phyloP scores from a whole-genome alignment of 768 basidiomycete species.

The Tremella mesenterica region DNA sequence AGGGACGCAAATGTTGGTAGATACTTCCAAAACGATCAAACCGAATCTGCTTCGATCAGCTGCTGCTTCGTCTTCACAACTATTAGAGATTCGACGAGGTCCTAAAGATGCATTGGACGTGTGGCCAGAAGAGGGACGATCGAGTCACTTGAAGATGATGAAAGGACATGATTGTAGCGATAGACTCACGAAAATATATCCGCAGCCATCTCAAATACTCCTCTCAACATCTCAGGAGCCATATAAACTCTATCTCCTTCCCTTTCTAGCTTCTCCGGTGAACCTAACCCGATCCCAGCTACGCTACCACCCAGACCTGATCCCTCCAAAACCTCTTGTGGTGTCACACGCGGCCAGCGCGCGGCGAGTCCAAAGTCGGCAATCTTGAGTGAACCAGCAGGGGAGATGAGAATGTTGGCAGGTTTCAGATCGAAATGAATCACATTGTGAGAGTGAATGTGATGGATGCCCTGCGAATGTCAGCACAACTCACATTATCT shows the following conservation, averaged over 20 bases:
- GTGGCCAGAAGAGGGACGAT: neutral
- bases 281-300: neutral
- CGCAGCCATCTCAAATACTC: slow-evolving; percentile 81
- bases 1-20: slow-evolving; percentile 91
- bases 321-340: slow-evolving; percentile 40
- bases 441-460: slow-evolving; percentile 80
- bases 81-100: neutral
- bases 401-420: slow-evolving; percentile 87
- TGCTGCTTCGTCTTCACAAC: slow-evolving; percentile 4
- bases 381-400: slow-evolving; percentile 83
- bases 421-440: slow-evolving; percentile 97
- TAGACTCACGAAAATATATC: slow-evolving; percentile 85
- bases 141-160: too few species aligned
- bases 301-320: slow-evolving; percentile 36
- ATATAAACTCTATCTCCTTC: slow-evolving; percentile 97
- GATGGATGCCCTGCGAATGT: slow-evolving; percentile 63
- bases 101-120: neutral
- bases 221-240: slow-evolving; percentile 89
- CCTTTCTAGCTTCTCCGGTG: slow-evolving; percentile 56
- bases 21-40: slow-evolving; percentile 89
- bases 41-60: slow-evolving; percentile 64
- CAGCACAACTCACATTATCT: slow-evolving; percentile 1
- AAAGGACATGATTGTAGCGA: neutral
- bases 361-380: slow-evolving; percentile 98
- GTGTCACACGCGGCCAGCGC: slow-evolving; percentile 65